Conservation (phyloP, 257 asterid genomes). For the Petunia axillaris region DNA sequence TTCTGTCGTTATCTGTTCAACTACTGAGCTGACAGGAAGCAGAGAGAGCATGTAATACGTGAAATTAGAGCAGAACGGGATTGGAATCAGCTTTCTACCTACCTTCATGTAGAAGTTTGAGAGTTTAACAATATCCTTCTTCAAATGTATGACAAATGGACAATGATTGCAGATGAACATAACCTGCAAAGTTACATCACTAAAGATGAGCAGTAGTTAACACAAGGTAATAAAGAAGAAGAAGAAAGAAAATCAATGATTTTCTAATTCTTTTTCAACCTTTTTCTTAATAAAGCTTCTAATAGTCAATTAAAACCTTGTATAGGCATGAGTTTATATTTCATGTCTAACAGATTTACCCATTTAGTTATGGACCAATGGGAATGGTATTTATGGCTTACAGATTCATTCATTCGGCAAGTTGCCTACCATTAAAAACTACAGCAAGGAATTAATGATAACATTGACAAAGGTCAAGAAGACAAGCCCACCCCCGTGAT, state of each 20-base stretch:
- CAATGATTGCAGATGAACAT: conserved; percentile 93
- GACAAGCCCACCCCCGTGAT: neutral
- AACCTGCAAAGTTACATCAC: conserved; percentile 49
- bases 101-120: conserved; percentile 84
- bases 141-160: conserved; percentile 81
- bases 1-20: neutral
- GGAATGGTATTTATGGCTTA: neutral
- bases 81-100: conserved; percentile 31
- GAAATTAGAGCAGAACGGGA: conserved; percentile 26
- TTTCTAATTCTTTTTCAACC: neutral
- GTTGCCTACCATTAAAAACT: neutral
- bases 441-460: neutral
- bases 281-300: conserved; percentile 7
- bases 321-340: neutral
- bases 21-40: conserved; percentile 20
- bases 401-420: neutral
- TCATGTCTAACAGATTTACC: neutral
- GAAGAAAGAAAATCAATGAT: neutral
- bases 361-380: neutral
- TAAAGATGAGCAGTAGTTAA: neutral
- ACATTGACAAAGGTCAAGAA: conserved; percentile 10
- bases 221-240: neutral
- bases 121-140: conserved; percentile 78
- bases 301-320: neutral
- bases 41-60: conserved; percentile 24